Conservation (phyloP, 2,329 filamentous ascomycete genomes). For the Calonectria henricotiae region DNA sequence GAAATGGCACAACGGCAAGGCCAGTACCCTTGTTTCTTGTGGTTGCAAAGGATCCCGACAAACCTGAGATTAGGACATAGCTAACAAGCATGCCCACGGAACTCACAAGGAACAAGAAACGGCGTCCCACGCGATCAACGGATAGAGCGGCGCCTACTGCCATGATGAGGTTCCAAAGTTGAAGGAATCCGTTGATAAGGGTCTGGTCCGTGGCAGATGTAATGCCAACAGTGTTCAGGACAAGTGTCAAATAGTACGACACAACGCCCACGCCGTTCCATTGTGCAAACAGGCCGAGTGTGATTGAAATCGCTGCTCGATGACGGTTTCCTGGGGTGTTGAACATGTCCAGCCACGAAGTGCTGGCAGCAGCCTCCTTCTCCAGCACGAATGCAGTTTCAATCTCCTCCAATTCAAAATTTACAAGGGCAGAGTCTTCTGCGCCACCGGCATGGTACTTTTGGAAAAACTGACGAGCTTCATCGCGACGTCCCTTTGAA, state of each 20-base stretch:
- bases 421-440: constrained; percentile 15
- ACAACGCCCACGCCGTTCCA: constrained; percentile 34
- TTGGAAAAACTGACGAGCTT: constrained; percentile 24
- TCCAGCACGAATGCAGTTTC: constrained; percentile 37
- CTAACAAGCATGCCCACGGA: constrained; percentile 36
- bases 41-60: constrained; percentile 47
- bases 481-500: constrained; percentile 28
- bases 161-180: constrained; percentile 55
- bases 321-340: constrained; percentile 34
- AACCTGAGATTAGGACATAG: constrained; percentile 51
- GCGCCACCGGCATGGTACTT: constrained; percentile 38
- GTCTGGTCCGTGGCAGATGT: constrained; percentile 58
- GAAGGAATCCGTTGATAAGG: constrained; percentile 49
- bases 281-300: constrained; percentile 34
- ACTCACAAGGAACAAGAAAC: constrained; percentile 34
- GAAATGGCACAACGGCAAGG: neutral
- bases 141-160: constrained; percentile 56
- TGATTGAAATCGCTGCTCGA: constrained; percentile 33
- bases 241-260: constrained; percentile 32
- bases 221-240: constrained; percentile 59
- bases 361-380: constrained; percentile 7
- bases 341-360: constrained; percentile 31
- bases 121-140: constrained; percentile 40
- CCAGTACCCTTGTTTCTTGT: constrained; percentile 27
- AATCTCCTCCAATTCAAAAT: constrained; percentile 37